Evolutionary conservation across 2,329 filamentous ascomycete genomes (phyloP), one percentile per base, ranked within the genome.

Genomic region (Aspergillus calidoustus): DNA sequence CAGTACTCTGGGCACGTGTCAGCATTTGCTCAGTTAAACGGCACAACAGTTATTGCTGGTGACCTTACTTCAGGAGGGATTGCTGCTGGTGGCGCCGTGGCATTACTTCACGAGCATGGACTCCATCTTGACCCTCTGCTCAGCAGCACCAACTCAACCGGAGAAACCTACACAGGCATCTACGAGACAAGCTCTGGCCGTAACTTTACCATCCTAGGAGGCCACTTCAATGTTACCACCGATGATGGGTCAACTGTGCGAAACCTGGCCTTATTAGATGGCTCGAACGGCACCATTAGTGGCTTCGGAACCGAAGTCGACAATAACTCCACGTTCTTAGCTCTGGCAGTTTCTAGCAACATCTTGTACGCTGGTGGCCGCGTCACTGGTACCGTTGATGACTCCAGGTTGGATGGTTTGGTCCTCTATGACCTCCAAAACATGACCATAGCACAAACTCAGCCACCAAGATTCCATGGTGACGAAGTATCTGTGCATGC

Each of bases 201-300:
- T 65, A 97, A 97, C 76, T 83, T 96, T 60, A 98, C 95, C 0
- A 86, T 98, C 44, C 83, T 98, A 30, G 95, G 89, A 53, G 95
- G 95, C 1, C 92, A 93, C 70, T 99, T 99, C 74, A 86, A 86
- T 7, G 89, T 91, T 1, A 86, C 82, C 31, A 86, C 86, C 15
- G 84, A 84, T 7, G 86, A 93, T 67, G 91, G 89, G 23, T 87
- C 89, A 3, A 83, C 84, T 5, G 83, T 97, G 63, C 83, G 92
- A 67, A 98, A 97, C 70, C 81, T 99, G 17, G 82, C 90, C 43
- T 86, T 99, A 66, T 87, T 98, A 64, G 91, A 97, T 74, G 89
- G 89, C 48, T 86, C 87, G n/a, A 82, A 91, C 63, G 82, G 90
- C 68, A 80, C 82, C 3, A 82, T 96, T 17, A 88, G 84, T 28